Evolutionary conservation across 169 alveolate genomes (phyloP), one percentile per base, ranked within the genome.

Genomic region (Sarcocystis neurona): DNA sequence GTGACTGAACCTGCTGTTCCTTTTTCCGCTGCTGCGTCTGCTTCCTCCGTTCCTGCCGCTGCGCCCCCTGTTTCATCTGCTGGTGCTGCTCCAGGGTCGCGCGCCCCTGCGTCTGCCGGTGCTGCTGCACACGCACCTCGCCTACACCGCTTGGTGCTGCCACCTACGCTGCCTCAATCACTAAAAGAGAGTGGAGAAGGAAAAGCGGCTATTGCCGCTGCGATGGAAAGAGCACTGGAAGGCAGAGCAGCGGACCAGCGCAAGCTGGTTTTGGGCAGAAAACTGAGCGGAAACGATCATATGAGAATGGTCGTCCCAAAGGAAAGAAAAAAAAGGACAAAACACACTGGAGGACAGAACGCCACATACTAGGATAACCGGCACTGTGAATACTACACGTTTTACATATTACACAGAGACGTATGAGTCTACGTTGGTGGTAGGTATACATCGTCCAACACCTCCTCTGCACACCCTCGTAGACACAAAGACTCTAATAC

Each of bases 291-390:
- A 30, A 63, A 63, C 6, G 75, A 63, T 44, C 34, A 63, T 44
- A 32, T 44, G 39, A 20, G 75, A 63, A 39, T 63, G 46, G 34
- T 63, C 46, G 75, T 63, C 43, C 75, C 75, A 39, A 63, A 63
- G 34, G 46, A 63, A 30, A 63, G 75, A 63, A 63, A 63, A 20
- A 63, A 63, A 44, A 63, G 34, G 30, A 63, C 75, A 12, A 63
- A 63, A 63, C 75, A 63, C 75, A 63, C 75, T 4, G 75, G 75
- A 0, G 75, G 75, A 30, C 75, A 63, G 30, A 63, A 63, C 46
- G 75, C 34, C 44, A 63, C 75, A 39, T 63, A 63, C 75, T 63
- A 44, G 34, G 44, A n/a, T n/a, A n/a, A n/a, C n/a, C n/a, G n/a
- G n/a, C n/a, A n/a, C n/a, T n/a, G n/a, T n/a, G n/a, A n/a, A n/a